Base-by-base conservation (phyloP, 1,284 basidiomycete species). In the Lentinula novae-zelandiae region DNA sequence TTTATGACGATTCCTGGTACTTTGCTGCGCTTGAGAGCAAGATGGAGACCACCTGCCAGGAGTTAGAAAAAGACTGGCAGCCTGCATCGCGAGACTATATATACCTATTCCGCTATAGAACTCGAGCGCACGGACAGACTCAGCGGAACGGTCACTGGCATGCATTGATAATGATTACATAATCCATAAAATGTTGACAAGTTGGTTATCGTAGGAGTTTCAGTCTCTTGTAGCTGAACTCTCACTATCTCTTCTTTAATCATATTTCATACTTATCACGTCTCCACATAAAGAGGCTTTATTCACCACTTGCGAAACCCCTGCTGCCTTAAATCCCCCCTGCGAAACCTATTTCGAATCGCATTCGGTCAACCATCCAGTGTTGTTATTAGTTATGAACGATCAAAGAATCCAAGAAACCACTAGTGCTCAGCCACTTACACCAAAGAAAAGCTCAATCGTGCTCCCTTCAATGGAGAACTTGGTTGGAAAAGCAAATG, bases 21-120 rank as follows among this genome's bases (percentile, higher is more conserved):
- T 13, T 67, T 68, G 66, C 84, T 85, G 50, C 80, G 77, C 54
- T 73, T 67, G n/a, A 92, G 76, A 10, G 89, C 89, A 36, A 82
- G 74, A 74, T 89, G 86, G 5, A 92, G 75, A 8, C 89, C 90
- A 34, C 89, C 90, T 91, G 64, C 12, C 46, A 31, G 36, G n/a
- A 6, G 9, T 52, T 40, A 56, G 36, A 50, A 10, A 13, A 49
- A 58, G 36, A 55, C 20, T 27, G 39, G 8, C 52, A 51, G 27
- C 42, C 56, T 46, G 61, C n/a, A 53, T 52, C 7, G 34, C 9
- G 53, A 13, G 42, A 42, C 17, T 13, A 55, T 44, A n/a, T 12
- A 55, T 33, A 60, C 90, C 90, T 68, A 92, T 91, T 38, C 90
- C 89, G 55, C 83, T 83, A 72, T 88, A 92, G 68, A 92, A 92